These are phyloP conservation scores for Alectoria sarmentosa DNA, from an alignment of 495 filamentous ascomycete species.

Conservation along the genomic window DNA sequence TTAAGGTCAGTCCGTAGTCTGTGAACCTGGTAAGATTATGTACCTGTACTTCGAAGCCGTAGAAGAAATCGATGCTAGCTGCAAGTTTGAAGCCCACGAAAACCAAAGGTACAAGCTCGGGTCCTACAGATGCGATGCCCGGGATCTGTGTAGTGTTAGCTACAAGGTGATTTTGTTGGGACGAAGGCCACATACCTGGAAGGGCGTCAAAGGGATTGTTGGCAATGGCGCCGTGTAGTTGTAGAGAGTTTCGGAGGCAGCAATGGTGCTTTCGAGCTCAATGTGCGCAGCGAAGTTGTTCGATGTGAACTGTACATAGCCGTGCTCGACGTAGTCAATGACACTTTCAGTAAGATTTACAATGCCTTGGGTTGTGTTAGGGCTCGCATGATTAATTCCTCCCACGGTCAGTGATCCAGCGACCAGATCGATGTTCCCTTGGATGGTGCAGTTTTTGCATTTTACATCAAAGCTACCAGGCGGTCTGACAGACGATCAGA, in stretches of 20 bases:
- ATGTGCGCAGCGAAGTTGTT: constrained; percentile 29
- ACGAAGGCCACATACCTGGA: constrained; percentile 19
- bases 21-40: background rate
- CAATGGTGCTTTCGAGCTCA: constrained; percentile 27
- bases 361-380: constrained; percentile 3
- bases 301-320: constrained; percentile 26
- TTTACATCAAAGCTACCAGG: constrained; percentile 21
- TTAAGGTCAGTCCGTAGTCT: background rate
- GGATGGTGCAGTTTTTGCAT: constrained; percentile 31
- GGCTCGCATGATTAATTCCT: background rate
- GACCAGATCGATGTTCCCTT: constrained; percentile 28
- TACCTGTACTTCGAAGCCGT: constrained; percentile 30
- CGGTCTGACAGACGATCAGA: constrained; percentile 10
- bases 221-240: constrained; percentile 24
- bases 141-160: constrained; percentile 25
- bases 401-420: constrained; percentile 25
- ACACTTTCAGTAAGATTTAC: constrained; percentile 17
- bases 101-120: constrained; percentile 25
- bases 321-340: constrained; percentile 24
- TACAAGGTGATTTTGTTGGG: too few relatives aligned
- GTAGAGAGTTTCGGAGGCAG: constrained; percentile 15
- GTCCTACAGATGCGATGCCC: constrained; percentile 29
- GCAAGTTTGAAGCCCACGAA: constrained; percentile 19
- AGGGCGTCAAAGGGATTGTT: constrained; percentile 27
- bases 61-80: constrained; percentile 27